Base-by-base conservation (phyloP, 164 flowering plant species). In the Santalum album region DNA sequence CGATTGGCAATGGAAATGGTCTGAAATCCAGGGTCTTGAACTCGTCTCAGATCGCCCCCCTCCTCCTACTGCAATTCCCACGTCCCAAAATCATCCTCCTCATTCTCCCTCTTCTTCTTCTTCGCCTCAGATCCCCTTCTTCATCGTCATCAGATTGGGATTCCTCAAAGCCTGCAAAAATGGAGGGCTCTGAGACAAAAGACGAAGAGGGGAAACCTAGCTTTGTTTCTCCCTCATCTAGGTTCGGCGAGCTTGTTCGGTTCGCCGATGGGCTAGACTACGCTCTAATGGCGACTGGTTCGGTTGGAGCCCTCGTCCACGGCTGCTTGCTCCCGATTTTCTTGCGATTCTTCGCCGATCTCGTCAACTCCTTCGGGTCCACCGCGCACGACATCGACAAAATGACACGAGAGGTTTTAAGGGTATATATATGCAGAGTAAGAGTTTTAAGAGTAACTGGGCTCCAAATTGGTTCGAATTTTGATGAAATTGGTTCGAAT, bases 301-400 rank as follows among this genome's bases (percentile, higher is more conserved):
- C 99, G 0, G 39, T 69, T 2, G 99, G 99, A 12, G 99, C 99
- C 0, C 42, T 92, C 56, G 81, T 92, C 49, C 99, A 92, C 67
- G 99, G 99, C 40, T 84, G 88, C 64, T 80, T 96, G 16, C 57
- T 92, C 59, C 96, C 96, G 17, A 53, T 92, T 39, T 92, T 92
- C 54, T 85, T 92, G 44, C 72, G 99, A n/a, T 92, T 92, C 76
- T 92, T 92, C 53, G 99, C 99, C 38, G 96, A 92, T 87, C 96
- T 92, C 45, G 99, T 92, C 32, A 92, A 92, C 58, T 92, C 96
- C 18, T 89, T 92, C 56, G 99, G 99, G 20, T 75, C 96, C 34
- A 76, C 89, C 65, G 78, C 96, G 16, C 72, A 77, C 55, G 57
- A 92, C 58, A 69, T 76, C 36, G 96, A 89, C 54, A 92, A 85